Base-by-base conservation (phyloP, 169 alveolate genomes). In the Nephromyces sp. region DNA sequence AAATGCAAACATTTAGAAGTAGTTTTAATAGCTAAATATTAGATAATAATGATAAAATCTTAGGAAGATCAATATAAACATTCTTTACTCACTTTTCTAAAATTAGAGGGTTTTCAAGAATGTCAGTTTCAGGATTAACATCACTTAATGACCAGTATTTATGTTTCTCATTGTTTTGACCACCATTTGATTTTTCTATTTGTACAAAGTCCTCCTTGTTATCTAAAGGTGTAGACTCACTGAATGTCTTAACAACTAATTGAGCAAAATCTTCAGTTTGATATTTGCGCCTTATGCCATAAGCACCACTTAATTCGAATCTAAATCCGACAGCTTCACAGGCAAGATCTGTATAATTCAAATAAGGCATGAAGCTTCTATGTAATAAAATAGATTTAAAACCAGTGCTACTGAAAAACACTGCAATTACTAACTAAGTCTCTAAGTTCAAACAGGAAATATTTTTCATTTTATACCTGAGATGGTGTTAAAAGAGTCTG, bases 191-290 rank as follows among this genome's bases (percentile, higher is more conserved):
- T 15, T 43, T 43, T n/a, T 43, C 57, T n/a, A 43, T 15, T 43
- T 15, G 25, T 15, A n/a, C n/a, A 15, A n/a, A 15, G n/a, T 43
- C 71, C 53, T 70, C 69, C 0, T 33, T 75, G 73, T 78, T 73
- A 0, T 22, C 30, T 67, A 69, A 71, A 6, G 75, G 77, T 62
- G 27, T 34, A 63, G 68, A 2, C 75, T 72, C 77, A 28, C 67
- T 6, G 6, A 64, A 27, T 32, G 64, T 2, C 43, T 28, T 52
- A n/a, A 73, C 79, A 25, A 74, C 80, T 52, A 78, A 77, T 67
- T 78, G 84, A 51, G 84, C 73, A 3, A 72, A 32, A 0, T 72
- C 76, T 21, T 66, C 57, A 27, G 61, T 75, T 57, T 78, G 84
- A 30, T 78, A 67, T 74, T 63, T 22, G 8, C 84, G 53, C 25